Percentiles rank a stretch among this genome's conserved stretches.
Evolutionary conservation across 345 rosid species (phyloP).

Genomic region (Populus simonii): DNA sequence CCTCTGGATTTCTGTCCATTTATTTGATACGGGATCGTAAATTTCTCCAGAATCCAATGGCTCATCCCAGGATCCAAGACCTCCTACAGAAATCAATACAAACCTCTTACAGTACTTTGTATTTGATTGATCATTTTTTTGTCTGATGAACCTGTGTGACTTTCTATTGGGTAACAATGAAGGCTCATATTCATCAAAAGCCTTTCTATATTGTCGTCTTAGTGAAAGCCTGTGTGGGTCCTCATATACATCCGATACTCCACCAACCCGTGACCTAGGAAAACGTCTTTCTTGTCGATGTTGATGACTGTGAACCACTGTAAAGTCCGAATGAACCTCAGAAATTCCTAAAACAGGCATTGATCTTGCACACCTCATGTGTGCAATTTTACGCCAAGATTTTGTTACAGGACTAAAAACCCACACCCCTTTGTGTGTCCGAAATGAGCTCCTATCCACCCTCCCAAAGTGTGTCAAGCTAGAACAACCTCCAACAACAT

Average conservation of each 20-base stretch:
- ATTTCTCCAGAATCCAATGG: conserved; percentile 93
- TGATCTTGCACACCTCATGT: conserved; percentile 88
- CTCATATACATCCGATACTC: conserved; percentile 84
- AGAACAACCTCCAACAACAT: conserved; percentile 86
- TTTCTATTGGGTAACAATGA: conserved; percentile 37
- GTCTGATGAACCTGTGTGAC: conserved; percentile 49
- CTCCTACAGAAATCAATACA: conserved; percentile 75
- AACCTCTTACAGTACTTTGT: conserved; percentile 49
- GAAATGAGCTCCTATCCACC: conserved; percentile 73
- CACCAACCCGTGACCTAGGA: conserved; percentile 60
- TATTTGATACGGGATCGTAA: conserved; percentile 73
- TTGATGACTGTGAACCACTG: conserved; percentile 46
- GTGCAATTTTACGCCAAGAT: conserved; percentile 74
- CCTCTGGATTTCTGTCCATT: conserved; percentile 83
- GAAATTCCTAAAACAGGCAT: conserved; percentile 69
- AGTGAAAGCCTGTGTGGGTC: conserved; percentile 93
- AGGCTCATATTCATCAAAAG: conserved; percentile 49
- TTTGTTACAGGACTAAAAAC: conserved; percentile 76
- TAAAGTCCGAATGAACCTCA: conserved; percentile 61
- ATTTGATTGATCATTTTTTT: conserved; percentile 50
- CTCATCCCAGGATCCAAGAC: conserved; percentile 81
- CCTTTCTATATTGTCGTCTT: conserved; percentile 60
- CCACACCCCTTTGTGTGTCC: conserved; percentile 76
- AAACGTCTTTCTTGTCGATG: conserved; percentile 70
- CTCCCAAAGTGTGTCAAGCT: conserved; percentile 60